Base-by-base conservation (phyloP, 306 rosid genomes). In the Malus fusca region DNA sequence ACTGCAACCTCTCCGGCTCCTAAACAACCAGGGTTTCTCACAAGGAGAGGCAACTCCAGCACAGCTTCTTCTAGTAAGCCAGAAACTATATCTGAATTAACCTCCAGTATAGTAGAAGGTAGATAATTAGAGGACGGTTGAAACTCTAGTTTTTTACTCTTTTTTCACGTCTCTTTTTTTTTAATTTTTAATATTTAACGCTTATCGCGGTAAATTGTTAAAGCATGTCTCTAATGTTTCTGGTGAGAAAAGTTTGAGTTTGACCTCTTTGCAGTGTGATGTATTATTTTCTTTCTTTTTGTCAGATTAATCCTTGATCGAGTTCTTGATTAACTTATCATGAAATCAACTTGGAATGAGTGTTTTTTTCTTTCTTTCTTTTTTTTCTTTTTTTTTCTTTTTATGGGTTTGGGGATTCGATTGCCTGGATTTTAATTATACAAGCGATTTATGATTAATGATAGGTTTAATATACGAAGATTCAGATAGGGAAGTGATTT, bases 1-100 rank as follows among this genome's bases (percentile, higher is more conserved):
- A 23, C 69, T 55, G 43, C 78, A 55, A 77, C 26, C 3, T 30
- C 80, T 31, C 88, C 90, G 43, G 58, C 67, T 61, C 88, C 90
- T 5, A 81, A 62, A 10, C 82, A 82, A 11, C 90, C 94, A 43
- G 77, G 85, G 0, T 86, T 85, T 81, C 76, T 81, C 51, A 12
- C 11, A 8, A 53, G 72, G 22, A 84, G 67, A 46, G 68, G 75
- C 28, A 22, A 25, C 22, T 48, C 77, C 6, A 44, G 70, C 66
- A 60, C 78, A 53, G 64, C 86, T 74, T 87, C 81, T 66, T 75
- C 87, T 2, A 78, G 76, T 51, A 75, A 62, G 76, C 76, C 82
- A 55, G 85, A 68, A 22, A 71, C 13, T 17, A 11, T 1, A 53
- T 26, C 65, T 7, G 85, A 82, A 19, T 60, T 73, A 72, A 85